A percentile compares a stretch with the other conserved stretches of the same genome.
These are phyloP conservation scores for Raphanus sativus DNA, from an alignment of 345 rosid genomes.

Conservation along the genomic window DNA sequence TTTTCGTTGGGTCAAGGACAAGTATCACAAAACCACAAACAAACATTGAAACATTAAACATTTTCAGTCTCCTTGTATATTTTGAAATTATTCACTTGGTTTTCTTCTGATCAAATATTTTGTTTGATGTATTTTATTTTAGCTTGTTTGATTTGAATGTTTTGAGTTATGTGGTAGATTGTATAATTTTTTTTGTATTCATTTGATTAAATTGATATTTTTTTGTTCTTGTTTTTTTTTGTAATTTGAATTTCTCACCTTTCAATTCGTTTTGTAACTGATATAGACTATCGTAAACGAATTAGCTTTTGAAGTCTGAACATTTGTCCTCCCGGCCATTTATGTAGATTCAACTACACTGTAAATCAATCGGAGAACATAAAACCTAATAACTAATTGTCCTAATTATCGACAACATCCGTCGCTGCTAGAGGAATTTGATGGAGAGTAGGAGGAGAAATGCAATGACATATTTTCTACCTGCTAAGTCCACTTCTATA, in stretches of 20 bases:
- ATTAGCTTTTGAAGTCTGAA: background rate
- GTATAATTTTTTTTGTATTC: too few species aligned
- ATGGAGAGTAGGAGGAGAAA: too few species aligned
- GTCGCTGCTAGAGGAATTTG: too few species aligned
- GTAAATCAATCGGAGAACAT: too few species aligned
- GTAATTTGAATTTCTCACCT: background rate
- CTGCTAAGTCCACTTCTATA: too few species aligned
- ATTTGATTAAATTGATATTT: too few species aligned
- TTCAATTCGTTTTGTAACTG: background rate
- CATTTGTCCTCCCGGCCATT: too few species aligned
- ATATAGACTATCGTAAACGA: background rate
- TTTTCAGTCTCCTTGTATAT: background rate
- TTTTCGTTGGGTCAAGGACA: constrained; percentile 63
- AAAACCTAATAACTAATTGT: too few species aligned
- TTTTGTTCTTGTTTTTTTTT: background rate
- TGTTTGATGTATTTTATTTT: background rate
- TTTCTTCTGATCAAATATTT: background rate
- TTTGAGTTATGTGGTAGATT: too few species aligned
- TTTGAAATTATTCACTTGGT: background rate
- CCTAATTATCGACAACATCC: too few species aligned
- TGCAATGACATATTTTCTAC: too few species aligned
- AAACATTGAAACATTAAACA: constrained; percentile 27
- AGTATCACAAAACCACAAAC: constrained; percentile 53
- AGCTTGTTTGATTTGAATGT: background rate
- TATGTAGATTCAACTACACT: too few species aligned